phyloP scores from a whole-genome alignment of 2,329 filamentous ascomycete species.

The Fusarium albosuccineum region DNA sequence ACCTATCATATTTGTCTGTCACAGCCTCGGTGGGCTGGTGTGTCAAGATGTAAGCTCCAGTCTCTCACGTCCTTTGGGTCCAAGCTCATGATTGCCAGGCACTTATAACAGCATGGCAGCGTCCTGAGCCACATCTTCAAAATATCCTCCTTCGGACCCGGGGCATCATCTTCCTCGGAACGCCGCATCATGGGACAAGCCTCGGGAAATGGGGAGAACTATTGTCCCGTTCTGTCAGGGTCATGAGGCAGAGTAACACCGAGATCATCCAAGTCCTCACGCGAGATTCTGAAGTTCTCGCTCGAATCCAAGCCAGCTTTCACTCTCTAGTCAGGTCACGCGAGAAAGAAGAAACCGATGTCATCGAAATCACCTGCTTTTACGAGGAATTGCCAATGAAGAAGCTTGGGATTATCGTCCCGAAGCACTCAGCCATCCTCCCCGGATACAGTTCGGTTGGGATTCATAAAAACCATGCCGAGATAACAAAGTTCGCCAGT shows the following conservation, averaged over 20 bases:
- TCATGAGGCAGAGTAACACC: constrained; percentile 35
- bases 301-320: constrained; percentile 27
- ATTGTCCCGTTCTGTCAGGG: constrained; percentile 16
- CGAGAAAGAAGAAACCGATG: background rate
- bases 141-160: constrained; percentile 19
- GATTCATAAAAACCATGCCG: constrained; percentile 23
- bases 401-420: constrained; percentile 14
- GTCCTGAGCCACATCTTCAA: constrained; percentile 22
- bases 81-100: constrained; percentile 12
- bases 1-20: constrained; percentile 36
- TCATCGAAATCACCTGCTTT: constrained; percentile 34
- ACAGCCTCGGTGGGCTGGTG: constrained; percentile 34
- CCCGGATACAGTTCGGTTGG: constrained; percentile 22
- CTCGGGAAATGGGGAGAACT: constrained; percentile 28
- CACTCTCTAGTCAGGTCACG: constrained; percentile 17
- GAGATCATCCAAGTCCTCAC: constrained; percentile 19
- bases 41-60: constrained; percentile 33
- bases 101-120: constrained; percentile 23
- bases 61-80: accelerated
- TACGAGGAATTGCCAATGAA: constrained; percentile 37
- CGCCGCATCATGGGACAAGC: constrained; percentile 33
- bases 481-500: constrained; percentile 25
- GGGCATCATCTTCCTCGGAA: constrained; percentile 32
- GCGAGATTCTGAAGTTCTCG: constrained; percentile 32
- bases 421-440: constrained; percentile 27